Evolutionary conservation across 2,329 filamentous ascomycete genomes (phyloP).

Genomic region (Trichocomaceae sp.): DNA sequence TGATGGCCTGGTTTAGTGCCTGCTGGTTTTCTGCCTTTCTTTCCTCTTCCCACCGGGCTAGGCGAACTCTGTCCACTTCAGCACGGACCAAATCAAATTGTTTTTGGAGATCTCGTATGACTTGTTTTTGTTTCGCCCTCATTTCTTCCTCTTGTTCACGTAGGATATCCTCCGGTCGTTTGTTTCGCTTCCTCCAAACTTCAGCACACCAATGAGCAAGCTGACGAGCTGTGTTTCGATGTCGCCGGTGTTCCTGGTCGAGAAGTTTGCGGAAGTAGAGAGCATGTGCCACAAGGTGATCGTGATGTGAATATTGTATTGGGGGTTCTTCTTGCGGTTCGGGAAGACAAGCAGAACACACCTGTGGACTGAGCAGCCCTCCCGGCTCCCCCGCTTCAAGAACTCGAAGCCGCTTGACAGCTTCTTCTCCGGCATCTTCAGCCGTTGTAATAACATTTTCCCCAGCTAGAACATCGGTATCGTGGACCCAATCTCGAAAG

Average conservation of each 20-base stretch:
- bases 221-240: conserved; percentile 69
- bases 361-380: conserved; percentile 63
- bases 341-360: conserved; percentile 66
- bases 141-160: conserved; percentile 66
- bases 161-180: conserved; percentile 65
- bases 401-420: conserved; percentile 60
- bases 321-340: conserved; percentile 68
- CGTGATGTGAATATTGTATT: conserved; percentile 76
- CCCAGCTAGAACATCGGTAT: conserved; percentile 42
- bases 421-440: conserved; percentile 61
- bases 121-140: conserved; percentile 62
- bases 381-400: conserved; percentile 68
- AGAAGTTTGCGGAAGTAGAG: conserved; percentile 75
- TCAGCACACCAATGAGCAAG: conserved; percentile 54
- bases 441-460: conserved; percentile 46
- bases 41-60: conserved; percentile 55
- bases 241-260: conserved; percentile 68
- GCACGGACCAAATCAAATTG: conserved; percentile 54
- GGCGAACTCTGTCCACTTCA: conserved; percentile 52
- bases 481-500: conserved; percentile 59
- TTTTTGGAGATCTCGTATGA: conserved; percentile 58
- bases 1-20: conserved; percentile 47
- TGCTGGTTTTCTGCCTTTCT: conserved; percentile 46
- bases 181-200: conserved; percentile 37
- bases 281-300: conserved; percentile 75